Base-by-base conservation (phyloP, 495 filamentous ascomycete genomes). In the Aeminium ludgeri region DNA sequence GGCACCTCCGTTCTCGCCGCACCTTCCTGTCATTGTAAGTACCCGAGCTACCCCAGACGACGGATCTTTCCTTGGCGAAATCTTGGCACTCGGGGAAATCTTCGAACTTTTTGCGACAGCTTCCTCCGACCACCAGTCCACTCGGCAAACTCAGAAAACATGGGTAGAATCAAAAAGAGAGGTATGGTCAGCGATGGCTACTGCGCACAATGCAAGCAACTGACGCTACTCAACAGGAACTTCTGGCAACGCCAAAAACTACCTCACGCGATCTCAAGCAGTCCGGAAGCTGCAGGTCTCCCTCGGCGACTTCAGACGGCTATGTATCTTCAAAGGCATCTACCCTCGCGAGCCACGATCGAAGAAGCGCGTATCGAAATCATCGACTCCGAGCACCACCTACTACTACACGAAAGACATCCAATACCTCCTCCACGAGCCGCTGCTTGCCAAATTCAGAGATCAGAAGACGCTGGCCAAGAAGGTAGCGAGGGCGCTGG, bases 321-420 rank as follows among this genome's bases (percentile, higher is more conserved):
- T 97, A 58, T 97, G 89, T 62, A 97, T 97, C 54, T 97, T 92
- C 74, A 96, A 96, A 65, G 89, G 89, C 51, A 96, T 97, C 46
- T 96, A 95, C 61, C 89, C 89, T 44, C 77, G 89, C 57, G 91
- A 97, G 65, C 89, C 89, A 29, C 71, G 89, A 41, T 92, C 76
- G 59, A 92, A 85, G 71, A 95, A 89, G 67, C 94, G 93, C 70
- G 89, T 78, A 32, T 82, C 82, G 52, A 95, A 92, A 61, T 80
- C 81, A 39, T 73, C 82, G 33, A 95, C 82, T 1, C 73, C 79
- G 30, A 80, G 77, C 33, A 96, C 89, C 12, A 96, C 91, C 43
- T 97, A 94, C 66, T 97, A 97, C 72, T 97, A 97, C 66, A 82
- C 86, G 52, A 92, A 89, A 67, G 89, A 97, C 57, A 93, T 97